Evolutionary conservation across 2,329 filamentous ascomycete species (phyloP).

Genomic region (Harringtonia aguacate): DNA sequence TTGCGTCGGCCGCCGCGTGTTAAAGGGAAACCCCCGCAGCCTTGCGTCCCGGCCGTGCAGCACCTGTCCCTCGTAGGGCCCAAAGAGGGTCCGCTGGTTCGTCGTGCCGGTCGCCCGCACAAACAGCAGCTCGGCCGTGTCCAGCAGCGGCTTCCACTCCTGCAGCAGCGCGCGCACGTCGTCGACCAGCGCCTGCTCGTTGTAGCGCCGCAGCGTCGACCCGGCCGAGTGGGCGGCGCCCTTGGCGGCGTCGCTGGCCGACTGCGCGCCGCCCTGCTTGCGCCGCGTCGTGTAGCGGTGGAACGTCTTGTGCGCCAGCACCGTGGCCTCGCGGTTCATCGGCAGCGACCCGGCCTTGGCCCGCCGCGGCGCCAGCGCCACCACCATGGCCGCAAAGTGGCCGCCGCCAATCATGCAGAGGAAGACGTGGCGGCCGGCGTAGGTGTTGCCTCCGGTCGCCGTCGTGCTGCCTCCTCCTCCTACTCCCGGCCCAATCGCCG

Average conservation of each 20-base stretch:
- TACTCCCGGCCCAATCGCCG: not conserved
- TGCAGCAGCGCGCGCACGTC: constrained; percentile 73
- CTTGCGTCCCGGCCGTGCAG: constrained; percentile 68
- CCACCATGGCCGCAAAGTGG: constrained; percentile 94
- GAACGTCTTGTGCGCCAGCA: constrained; percentile 94
- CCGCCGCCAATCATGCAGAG: constrained; percentile 98
- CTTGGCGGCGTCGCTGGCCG: constrained; percentile 88
- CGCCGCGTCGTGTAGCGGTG: constrained; percentile 92
- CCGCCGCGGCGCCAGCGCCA: constrained; percentile 73
- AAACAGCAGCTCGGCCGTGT: constrained; percentile 77
- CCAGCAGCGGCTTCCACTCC: constrained; percentile 80
- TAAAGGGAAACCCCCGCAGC: constrained; percentile 85
- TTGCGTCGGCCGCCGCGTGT: constrained; percentile 81
- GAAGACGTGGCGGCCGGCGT: constrained; percentile 77
- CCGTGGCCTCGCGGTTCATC: constrained; percentile 74
- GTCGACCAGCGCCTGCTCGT: constrained; percentile 80
- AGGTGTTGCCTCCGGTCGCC: no score
- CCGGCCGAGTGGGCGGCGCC: constrained; percentile 90
- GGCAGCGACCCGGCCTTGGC: constrained; percentile 58
- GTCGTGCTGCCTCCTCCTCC: constrained; percentile 30
- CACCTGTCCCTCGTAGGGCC: constrained; percentile 82
- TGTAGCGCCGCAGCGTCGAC: constrained; percentile 80
- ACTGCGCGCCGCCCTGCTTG: constrained; percentile 94
- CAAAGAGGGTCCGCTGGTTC: constrained; percentile 80
- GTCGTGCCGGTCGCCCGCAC: constrained; percentile 79